A percentile compares a stretch with the other conserved stretches of the same genome.
Conservation (phyloP, 2,329 filamentous ascomycete genomes). For the Botrytis fragariae region DNA sequence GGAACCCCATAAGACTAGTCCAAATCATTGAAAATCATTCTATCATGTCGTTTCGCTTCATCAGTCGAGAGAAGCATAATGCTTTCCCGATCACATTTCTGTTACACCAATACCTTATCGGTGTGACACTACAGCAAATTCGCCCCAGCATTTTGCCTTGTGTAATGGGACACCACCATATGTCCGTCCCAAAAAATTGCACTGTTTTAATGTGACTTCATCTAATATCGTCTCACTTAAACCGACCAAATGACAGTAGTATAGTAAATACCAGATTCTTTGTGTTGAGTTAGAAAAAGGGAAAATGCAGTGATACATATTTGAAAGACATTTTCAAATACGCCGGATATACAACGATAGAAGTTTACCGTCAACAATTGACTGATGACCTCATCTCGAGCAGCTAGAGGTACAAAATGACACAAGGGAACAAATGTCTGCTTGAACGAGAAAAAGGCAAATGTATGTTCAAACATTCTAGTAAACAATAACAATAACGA, state of each 20-base stretch:
- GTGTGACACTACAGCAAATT: no score
- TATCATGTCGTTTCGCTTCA: accelerated
- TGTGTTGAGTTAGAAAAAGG: not conserved
- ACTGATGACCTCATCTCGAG: not conserved
- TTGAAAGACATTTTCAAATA: accelerated
- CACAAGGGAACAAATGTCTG: not conserved
- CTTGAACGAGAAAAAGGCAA: not conserved
- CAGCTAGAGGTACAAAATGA: not conserved
- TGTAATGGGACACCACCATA: no score
- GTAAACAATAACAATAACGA: not conserved
- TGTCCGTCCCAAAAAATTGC: no score
- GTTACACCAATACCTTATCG: no score
- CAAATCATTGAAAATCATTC: not conserved
- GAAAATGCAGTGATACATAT: not conserved
- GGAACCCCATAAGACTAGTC: not conserved
- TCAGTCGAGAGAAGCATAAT: not conserved
- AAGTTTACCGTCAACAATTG: not conserved
- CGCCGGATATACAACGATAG: not conserved
- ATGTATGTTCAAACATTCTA: not conserved
- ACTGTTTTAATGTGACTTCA: not conserved
- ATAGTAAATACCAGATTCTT: accelerated
- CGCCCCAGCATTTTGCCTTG: no score
- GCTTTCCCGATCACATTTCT: not conserved
- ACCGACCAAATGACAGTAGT: not conserved
- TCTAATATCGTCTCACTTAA: not conserved